Conservation (phyloP, 1,139 yeast species). For the Lodderomyces metapsilosis region DNA sequence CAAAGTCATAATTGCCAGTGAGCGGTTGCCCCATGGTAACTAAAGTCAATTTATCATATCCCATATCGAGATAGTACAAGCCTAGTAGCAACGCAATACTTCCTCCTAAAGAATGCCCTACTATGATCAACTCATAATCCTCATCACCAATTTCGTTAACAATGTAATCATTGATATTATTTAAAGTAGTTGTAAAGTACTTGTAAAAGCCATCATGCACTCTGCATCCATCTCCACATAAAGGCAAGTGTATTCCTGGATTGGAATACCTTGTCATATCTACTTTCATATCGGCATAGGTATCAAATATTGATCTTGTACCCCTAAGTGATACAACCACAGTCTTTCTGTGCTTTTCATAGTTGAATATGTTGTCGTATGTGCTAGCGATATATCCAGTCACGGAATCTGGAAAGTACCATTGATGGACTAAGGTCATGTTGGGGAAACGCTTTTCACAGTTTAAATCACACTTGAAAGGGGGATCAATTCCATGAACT, state of each 20-base stretch:
- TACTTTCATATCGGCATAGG: slow-evolving; percentile 44
- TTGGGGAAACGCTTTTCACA: slow-evolving; percentile 43
- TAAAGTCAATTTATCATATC: slow-evolving; percentile 31
- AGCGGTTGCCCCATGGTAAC: slow-evolving; percentile 55
- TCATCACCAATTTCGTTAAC: slow-evolving; percentile 23
- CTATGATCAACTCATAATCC: slow-evolving; percentile 33
- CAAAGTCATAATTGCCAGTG: slow-evolving; percentile 43
- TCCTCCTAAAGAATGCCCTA: slow-evolving; percentile 58
- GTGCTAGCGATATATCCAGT: slow-evolving; percentile 42
- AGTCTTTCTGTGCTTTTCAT: slow-evolving; percentile 23
- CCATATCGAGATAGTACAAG: slow-evolving; percentile 36
- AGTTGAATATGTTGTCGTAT: slow-evolving; percentile 25
- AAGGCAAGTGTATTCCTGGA: slow-evolving; percentile 22
- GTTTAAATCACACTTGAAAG: slow-evolving; percentile 45
- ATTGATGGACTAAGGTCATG: slow-evolving; percentile 42
- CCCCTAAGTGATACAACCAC: slow-evolving; percentile 47
- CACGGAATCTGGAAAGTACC: slow-evolving; percentile 44
- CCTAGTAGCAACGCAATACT: slow-evolving; percentile 43
- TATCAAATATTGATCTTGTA: slow-evolving; percentile 46
- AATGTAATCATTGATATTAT: slow-evolving; percentile 25
- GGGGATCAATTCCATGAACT: slow-evolving; percentile 31
- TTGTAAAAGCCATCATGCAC: slow-evolving; percentile 49
- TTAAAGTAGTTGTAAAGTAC: slow-evolving; percentile 32
- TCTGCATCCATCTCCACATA: slow-evolving; percentile 39
- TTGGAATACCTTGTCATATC: slow-evolving; percentile 36